A percentile compares a stretch with the other conserved stretches of the same genome.
These are phyloP conservation scores for Stereum hirsutum DNA, from an alignment of 1,284 basidiomycete species.

Conservation along the genomic window DNA sequence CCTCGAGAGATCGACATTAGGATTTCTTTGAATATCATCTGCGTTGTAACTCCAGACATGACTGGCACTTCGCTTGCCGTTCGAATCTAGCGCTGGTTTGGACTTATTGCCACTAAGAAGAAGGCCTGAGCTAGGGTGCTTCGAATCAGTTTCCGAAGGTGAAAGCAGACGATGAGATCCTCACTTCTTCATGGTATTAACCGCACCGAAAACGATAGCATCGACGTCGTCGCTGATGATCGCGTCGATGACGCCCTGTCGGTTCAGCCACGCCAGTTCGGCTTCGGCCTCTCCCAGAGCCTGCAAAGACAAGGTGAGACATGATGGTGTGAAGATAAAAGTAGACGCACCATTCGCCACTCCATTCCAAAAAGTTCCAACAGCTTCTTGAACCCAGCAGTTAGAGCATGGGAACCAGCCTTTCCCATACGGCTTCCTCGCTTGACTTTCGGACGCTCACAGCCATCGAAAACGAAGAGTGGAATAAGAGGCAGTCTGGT, in stretches of 20 bases:
- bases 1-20: constrained; percentile 30
- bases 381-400: constrained; percentile 29
- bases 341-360: constrained; percentile 39
- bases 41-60: constrained; percentile 36
- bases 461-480: constrained; percentile 69
- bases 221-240: constrained; percentile 61
- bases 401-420: constrained; percentile 32
- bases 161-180: constrained; percentile 5
- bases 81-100: constrained; percentile 24
- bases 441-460: constrained; percentile 49
- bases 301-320: constrained; percentile 15
- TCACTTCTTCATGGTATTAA: constrained; percentile 25
- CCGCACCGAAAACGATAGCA: constrained; percentile 27
- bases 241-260: constrained; percentile 44
- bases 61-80: constrained; percentile 28
- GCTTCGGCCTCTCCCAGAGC: constrained; percentile 65
- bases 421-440: constrained; percentile 39
- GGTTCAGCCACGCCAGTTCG: constrained; percentile 50
- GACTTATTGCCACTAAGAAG: constrained; percentile 33
- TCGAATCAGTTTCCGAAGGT: not conserved
- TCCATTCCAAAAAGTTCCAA: constrained; percentile 54
- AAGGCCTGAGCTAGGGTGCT: constrained; percentile 29
- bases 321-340: not conserved
- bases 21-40: constrained; percentile 23
- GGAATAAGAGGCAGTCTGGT: constrained; percentile 44